Evolutionary conservation across 2,329 filamentous ascomycete species (phyloP).

Genomic region (Phoma sp.): DNA sequence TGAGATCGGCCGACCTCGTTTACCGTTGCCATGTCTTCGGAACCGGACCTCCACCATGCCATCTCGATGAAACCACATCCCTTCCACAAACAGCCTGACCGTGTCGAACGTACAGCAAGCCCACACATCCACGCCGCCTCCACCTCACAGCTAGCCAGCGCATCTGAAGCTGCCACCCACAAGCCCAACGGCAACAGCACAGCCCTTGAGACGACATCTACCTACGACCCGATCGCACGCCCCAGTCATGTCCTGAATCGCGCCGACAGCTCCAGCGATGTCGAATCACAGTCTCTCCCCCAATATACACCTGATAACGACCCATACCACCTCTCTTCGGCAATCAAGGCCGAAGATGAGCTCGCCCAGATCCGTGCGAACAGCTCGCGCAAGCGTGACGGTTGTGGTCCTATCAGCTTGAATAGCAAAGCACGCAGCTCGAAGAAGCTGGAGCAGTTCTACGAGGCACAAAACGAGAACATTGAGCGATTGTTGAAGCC

Average conservation of each 20-base stretch:
- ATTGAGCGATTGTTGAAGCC: conserved; percentile 91
- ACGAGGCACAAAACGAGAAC: conserved; percentile 89
- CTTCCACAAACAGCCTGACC: conserved; percentile 45
- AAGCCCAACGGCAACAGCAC: conserved; percentile 49
- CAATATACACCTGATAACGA: conserved; percentile 72
- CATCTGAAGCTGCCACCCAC: conserved; percentile 20
- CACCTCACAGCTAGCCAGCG: conserved; percentile 23
- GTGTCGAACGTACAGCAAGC: conserved; percentile 38
- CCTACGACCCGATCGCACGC: conserved; percentile 46
- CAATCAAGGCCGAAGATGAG: conserved; percentile 79
- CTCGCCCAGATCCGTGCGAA: conserved; percentile 82
- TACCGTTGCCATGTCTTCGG: conserved; percentile 43
- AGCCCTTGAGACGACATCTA: conserved; percentile 46
- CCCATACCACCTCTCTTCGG: conserved; percentile 79
- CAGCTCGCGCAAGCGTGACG: conserved; percentile 76
- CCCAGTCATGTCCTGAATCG: conserved; percentile 42
- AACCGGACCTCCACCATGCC: conserved; percentile 57
- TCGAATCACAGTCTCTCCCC: conserved; percentile 62
- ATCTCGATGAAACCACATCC: conserved; percentile 58
- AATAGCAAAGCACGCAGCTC: conserved; percentile 54
- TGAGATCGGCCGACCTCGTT: neutral
- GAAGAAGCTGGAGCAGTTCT: conserved; percentile 78
- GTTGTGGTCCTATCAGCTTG: conserved; percentile 54
- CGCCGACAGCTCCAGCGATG: conserved; percentile 31
- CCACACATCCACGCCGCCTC: conserved; percentile 37